These are phyloP conservation scores for Lactarius tabidus DNA, from an alignment of 768 basidiomycete genomes.

Conservation along the genomic window DNA sequence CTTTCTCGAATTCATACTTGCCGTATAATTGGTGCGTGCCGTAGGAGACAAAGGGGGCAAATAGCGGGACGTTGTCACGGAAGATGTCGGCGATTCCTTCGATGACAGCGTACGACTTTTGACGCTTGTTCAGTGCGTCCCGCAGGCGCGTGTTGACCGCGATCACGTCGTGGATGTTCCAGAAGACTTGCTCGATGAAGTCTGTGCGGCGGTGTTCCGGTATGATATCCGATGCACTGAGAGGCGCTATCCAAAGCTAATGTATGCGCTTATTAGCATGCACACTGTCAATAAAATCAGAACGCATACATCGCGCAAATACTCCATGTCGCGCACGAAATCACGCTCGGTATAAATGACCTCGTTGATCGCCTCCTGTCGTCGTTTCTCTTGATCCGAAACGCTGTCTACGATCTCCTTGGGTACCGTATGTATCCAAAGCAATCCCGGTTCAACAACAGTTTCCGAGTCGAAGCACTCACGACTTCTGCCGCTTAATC, in stretches of 20 bases:
- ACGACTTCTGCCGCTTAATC: no score
- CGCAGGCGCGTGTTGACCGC: no score
- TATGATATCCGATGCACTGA: constrained; percentile 69
- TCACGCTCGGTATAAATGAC: constrained; percentile 93
- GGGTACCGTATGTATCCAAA: constrained; percentile 97
- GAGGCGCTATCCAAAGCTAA: constrained; percentile 88
- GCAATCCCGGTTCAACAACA: constrained; percentile 68
- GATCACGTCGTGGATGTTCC: no score
- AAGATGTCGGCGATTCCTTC: no score
- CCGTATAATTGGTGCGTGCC: no score
- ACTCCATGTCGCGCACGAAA: constrained; percentile 98
- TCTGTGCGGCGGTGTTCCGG: constrained; percentile 70
- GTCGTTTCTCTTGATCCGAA: no score
- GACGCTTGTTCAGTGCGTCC: no score
- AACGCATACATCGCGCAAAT: constrained; percentile 75
- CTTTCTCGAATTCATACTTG: constrained; percentile 99
- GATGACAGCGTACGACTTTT: no score
- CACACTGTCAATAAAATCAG: no score
- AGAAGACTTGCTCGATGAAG: constrained; percentile 80
- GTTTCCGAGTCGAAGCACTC: constrained; percentile 72
- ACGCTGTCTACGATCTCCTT: constrained; percentile 92
- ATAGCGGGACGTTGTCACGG: no score
- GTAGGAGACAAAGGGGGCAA: no score
- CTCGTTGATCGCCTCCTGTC: constrained; percentile 98
- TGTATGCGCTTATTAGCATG: no score